Evolutionary conservation across 805 yeast species (phyloP), one percentile per base, ranked within the genome.

Genomic region (Myxozyma lipomycoides): DNA sequence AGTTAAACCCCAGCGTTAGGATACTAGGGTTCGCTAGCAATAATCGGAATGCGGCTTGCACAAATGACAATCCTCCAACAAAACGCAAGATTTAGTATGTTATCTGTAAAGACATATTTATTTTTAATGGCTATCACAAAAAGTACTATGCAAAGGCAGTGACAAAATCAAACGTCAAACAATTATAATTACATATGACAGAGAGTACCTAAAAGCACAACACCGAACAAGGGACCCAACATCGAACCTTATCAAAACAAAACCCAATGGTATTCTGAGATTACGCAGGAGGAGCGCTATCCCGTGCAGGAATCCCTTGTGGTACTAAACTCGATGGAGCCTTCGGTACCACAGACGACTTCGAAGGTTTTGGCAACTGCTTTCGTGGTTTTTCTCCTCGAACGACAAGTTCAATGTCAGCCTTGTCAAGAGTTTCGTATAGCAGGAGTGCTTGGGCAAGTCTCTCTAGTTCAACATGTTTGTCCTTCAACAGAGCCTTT

Each of bases 401-500:
- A 34, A 88, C 88, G 43, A 93, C 79, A 62, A 79, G 81, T 64
- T 84, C 91, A 75, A 93, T 91, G 68, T 93, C 99, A 26, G 83
- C 91, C 56, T 84, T 84, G 39, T 85, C 91, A 61, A 93, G 76
- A 0, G 98, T 93, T 73, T 93, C 99, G 70, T 90, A 95, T 68
- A 93, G 96, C 55, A 93, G 75, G 58, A 93, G 76, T 3, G 96
- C 98, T 66, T 86, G 86, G 0, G 98, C 98, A 55, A 93, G 75
- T 61, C 96, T 76, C 66, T 83, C 82, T 62, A 93, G 76, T 67
- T 93, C 98, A 17, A 73, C 68, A 43, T 76, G 74, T 64, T 76
- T 82, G 3, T 78, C 83, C 19, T 69, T 67, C 57, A 93, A 74
- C 67, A 91, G 61, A 45, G 71, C 67, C 60, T 93, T 78, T 1